Conservation (phyloP, 2,329 filamentous ascomycete species). For the Blastomyces silverae region DNA sequence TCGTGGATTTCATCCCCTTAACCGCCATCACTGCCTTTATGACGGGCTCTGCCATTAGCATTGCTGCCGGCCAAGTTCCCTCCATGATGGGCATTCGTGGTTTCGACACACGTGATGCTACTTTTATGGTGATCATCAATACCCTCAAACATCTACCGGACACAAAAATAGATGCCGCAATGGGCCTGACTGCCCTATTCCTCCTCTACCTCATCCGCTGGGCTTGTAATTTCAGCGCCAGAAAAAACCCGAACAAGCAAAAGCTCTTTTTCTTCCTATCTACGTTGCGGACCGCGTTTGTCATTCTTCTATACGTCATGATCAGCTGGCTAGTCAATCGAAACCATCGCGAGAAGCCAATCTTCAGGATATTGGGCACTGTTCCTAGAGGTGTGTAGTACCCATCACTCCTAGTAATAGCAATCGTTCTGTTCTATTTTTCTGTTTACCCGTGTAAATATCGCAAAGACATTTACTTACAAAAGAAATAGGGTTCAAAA, state of each 20-base stretch:
- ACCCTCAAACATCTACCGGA: conserved; percentile 64
- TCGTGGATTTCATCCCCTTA: conserved; percentile 88
- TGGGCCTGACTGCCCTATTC: conserved; percentile 75
- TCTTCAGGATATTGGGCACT: conserved; percentile 65
- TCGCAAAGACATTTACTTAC: conserved; percentile 15
- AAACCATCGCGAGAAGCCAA: conserved; percentile 54
- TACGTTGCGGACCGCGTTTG: conserved; percentile 82
- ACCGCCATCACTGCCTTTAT: conserved; percentile 91
- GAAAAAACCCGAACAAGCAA: conserved; percentile 60
- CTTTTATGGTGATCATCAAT: conserved; percentile 79
- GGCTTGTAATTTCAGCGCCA: conserved; percentile 58
- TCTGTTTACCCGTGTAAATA: background rate
- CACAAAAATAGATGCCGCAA: conserved; percentile 69
- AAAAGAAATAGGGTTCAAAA: conserved; percentile 58
- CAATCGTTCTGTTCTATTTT: background rate
- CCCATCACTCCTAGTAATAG: background rate
- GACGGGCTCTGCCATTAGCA: conserved; percentile 90
- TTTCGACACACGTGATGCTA: conserved; percentile 67
- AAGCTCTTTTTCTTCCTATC: conserved; percentile 85
- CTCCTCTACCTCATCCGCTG: conserved; percentile 71
- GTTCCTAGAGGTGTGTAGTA: conserved; percentile 63
- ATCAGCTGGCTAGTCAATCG: conserved; percentile 82
- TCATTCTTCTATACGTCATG: conserved; percentile 86
- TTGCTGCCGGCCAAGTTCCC: conserved; percentile 75
- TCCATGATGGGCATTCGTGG: conserved; percentile 68